phyloP scores from a whole-genome alignment of 345 rosid genomes.

The Citropsis articulata region DNA sequence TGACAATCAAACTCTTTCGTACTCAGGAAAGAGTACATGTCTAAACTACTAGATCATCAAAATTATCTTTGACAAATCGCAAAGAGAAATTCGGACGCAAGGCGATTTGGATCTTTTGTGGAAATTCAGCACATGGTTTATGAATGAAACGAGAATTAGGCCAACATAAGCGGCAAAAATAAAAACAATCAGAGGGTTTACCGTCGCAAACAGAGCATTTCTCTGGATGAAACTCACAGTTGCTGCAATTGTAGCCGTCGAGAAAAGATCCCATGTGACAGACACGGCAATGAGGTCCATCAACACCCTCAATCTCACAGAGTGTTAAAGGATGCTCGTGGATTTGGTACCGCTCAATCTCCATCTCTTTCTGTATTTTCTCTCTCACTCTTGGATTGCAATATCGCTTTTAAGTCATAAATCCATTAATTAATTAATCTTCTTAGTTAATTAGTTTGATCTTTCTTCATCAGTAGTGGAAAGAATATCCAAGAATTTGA shows the following conservation, averaged over 20 bases:
- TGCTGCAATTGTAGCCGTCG: background rate
- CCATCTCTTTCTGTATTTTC: background rate
- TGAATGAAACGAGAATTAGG: background rate
- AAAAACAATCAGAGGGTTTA: background rate
- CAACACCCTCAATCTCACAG: background rate
- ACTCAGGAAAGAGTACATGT: too few species aligned
- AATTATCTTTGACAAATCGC: too few species aligned
- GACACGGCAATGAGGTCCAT: background rate
- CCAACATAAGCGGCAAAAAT: background rate
- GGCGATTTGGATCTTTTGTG: background rate
- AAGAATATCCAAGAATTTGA: too few species aligned
- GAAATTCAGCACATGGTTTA: background rate
- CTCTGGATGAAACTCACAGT: background rate
- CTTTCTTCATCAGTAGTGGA: too few species aligned
- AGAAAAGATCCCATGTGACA: background rate
- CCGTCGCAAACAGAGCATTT: background rate
- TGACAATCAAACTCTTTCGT: too few species aligned
- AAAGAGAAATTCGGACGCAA: too few species aligned
- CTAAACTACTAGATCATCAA: too few species aligned
- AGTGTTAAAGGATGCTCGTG: background rate
- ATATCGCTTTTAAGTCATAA: too few species aligned
- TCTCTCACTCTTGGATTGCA: too few species aligned
- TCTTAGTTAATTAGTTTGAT: too few species aligned
- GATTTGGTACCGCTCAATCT: background rate
- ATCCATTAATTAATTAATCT: too few species aligned